Base-by-base conservation (phyloP, 2,329 filamentous ascomycete species). In the Thermomyces lanuginosus region DNA sequence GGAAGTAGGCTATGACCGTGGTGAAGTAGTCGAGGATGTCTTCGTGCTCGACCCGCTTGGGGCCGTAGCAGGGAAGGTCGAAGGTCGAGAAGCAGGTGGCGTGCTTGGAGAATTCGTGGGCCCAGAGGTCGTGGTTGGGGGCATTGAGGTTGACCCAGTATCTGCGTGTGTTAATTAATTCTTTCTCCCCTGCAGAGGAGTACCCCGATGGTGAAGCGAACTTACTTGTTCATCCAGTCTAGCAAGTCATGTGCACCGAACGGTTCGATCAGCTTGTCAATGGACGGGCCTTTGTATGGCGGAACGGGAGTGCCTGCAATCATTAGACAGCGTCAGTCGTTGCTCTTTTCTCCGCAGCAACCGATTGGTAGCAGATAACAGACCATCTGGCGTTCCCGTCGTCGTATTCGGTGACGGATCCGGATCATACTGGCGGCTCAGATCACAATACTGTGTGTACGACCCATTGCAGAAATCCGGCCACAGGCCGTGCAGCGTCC, bases 11-110 rank as follows among this genome's bases (percentile, higher is more conserved):
- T 29, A 73, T 60, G 8, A 63, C 53, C 0, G 71, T 74, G 44
- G 66, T 58, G 54, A 72, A 74, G 53, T 66, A 77, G 35, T 75
- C 66, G 17, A 71, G 55, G 1, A 76, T 61, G 13, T 76, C 72
- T 33, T 63, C 53, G 46, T 73, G 64, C 37, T 64, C 27, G 24
- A 46, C 43, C 44, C 72, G 69, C 34, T 58, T 42, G 4, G 69
- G 66, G 0, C 69, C 69, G 46, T 74, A 77, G 61, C 73, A 78
- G 16, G 66, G 61, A 4, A 59, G 49, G 41, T 76, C 69, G 43
- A 77, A 76, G 33, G 65, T 74, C 24, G 63, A 69, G 56, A 56
- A 76, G 58, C 72, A 78, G 8, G 72, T 76, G 2, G 63, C 72
- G 48, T 75, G 71, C 56, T 76, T 76, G 51, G 58, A 63, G 55